Evolutionary conservation across 225 moss, liverwort and hornwort species (phyloP), one percentile per base, ranked within the genome.

Genomic region (Thuidium tamariscinum): DNA sequence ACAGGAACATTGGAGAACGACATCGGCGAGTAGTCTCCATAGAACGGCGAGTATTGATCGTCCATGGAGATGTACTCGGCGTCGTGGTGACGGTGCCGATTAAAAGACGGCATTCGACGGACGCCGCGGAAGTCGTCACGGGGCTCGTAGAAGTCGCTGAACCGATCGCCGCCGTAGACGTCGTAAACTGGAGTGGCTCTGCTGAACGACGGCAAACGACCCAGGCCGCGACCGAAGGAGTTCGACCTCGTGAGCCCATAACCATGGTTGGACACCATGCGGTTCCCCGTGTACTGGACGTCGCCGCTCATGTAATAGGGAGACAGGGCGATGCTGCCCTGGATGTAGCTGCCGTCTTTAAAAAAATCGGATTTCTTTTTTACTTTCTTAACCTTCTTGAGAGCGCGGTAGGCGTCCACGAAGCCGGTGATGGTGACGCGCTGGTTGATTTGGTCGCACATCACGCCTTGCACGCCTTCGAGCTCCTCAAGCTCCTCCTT

Each of bases 401-500:
- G 84, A 0, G 88, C 89, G 5, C 86, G 81, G 59, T 59, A 30
- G 12, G 90, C 80, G 60, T 92, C 90, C 42, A 92, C 90, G 32
- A 86, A 88, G 21, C 92, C 92, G 1, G 88, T 88, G 66, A 90
- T 65, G 30, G 88, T 92, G 44, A 92, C 90, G 10, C 86, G 81
- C 36, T 92, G 90, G 65, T 90, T 88, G 41, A 65, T 61, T 41
- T 92, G 92, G 73, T 92, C 90, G 54, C 89, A 88, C 11, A 77
- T 51, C 37, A 92, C 86, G 72, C 51, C 57, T 25, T 86, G 88
- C 4, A 92, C 89, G 37, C 92, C 92, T 2, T 90, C 86, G 3
- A 91, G 85, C 89, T 92, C 88, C 85, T 92, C 86, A 2, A 92
- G 82, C 82, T 87, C 84, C 46, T 90, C 90, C 12, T 87, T 83